These are phyloP conservation scores for Diutina rugosa DNA, from an alignment of 1,139 yeast genomes.

Conservation along the genomic window DNA sequence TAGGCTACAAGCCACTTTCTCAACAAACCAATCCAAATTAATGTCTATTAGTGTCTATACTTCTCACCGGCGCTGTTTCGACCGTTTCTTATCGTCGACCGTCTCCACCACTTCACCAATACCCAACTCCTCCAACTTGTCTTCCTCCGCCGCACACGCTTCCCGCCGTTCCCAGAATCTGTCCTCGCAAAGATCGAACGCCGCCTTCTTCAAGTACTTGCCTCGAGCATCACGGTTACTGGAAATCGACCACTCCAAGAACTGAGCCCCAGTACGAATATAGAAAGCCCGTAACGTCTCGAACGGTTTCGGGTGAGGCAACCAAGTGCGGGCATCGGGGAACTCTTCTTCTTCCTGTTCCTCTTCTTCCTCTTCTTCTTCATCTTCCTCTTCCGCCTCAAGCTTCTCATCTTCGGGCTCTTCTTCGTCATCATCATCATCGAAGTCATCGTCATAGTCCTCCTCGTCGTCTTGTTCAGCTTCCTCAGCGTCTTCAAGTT, in stretches of 20 bases:
- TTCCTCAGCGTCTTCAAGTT: conserved; percentile 54
- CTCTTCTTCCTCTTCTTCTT: conserved; percentile 47
- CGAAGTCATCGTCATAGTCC: conserved; percentile 37
- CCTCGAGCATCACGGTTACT: conserved; percentile 82
- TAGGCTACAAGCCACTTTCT: too few relatives aligned
- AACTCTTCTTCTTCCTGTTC: conserved; percentile 54
- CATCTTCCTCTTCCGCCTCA: conserved; percentile 44
- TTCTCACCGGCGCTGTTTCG: background rate
- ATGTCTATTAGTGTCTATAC: background rate
- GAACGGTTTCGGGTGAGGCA: conserved; percentile 95
- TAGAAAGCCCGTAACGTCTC: conserved; percentile 77
- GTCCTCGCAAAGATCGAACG: conserved; percentile 84
- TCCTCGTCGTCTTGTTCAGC: conserved; percentile 45
- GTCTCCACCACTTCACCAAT: conserved; percentile 80
- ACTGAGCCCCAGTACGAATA: conserved; percentile 73
- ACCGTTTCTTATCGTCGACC: background rate
- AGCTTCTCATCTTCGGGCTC: conserved; percentile 8
- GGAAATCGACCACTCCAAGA: conserved; percentile 87
- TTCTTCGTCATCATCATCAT: background rate
- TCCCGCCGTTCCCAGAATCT: conserved; percentile 99
- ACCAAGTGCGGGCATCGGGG: conserved; percentile 91
- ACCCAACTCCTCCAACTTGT: conserved; percentile 77
- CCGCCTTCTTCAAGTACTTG: conserved; percentile 75
- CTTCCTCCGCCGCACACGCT: conserved; percentile 79
- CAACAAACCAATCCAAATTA: too few relatives aligned